Percentiles rank a stretch among this genome's conserved stretches.
Conservation (phyloP, 1,139 yeast genomes). For the Yamadazyma jaroonii region DNA sequence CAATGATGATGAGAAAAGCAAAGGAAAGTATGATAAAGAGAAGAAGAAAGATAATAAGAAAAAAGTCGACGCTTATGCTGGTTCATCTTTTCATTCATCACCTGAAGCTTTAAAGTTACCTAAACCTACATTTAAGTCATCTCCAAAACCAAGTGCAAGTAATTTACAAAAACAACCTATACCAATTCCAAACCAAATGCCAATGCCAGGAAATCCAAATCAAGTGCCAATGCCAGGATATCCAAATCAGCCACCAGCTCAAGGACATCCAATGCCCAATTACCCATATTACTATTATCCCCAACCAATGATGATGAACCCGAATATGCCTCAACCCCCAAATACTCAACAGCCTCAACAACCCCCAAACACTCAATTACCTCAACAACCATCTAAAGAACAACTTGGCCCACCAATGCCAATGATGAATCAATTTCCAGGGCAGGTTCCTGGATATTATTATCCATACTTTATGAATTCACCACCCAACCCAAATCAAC, state of each 20-base stretch:
- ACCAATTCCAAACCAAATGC: neutral
- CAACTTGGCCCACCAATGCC: conserved; percentile 1
- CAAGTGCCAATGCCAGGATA: neutral
- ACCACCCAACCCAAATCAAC: conserved; percentile 3
- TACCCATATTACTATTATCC: conserved; percentile 3
- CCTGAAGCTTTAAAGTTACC: conserved; percentile 58
- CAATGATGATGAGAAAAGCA: conserved; percentile 13
- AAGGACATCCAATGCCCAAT: neutral
- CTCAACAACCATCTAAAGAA: neutral
- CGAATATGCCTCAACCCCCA: conserved; percentile 9
- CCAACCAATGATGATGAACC: conserved; percentile 1
- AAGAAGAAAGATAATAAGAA: conserved; percentile 8
- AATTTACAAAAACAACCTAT: neutral
- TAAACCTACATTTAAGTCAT: conserved; percentile 48
- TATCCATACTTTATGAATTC: conserved; percentile 6
- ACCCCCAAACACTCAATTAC: conserved; percentile 25
- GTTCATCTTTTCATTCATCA: conserved; percentile 56
- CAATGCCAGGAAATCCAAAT: neutral
- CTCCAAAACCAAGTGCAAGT: conserved; percentile 13
- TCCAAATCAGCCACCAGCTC: neutral
- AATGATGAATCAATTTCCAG: conserved; percentile 6
- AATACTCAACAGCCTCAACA: conserved; percentile 10
- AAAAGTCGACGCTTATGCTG: conserved; percentile 47
- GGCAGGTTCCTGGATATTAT: conserved; percentile 10
- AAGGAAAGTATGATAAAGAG: conserved; percentile 14